Percentiles rank a stretch among this genome's conserved stretches.
Evolutionary conservation across 495 filamentous ascomycete genomes (phyloP).

Genomic region (Aspergillus heteromorphus): DNA sequence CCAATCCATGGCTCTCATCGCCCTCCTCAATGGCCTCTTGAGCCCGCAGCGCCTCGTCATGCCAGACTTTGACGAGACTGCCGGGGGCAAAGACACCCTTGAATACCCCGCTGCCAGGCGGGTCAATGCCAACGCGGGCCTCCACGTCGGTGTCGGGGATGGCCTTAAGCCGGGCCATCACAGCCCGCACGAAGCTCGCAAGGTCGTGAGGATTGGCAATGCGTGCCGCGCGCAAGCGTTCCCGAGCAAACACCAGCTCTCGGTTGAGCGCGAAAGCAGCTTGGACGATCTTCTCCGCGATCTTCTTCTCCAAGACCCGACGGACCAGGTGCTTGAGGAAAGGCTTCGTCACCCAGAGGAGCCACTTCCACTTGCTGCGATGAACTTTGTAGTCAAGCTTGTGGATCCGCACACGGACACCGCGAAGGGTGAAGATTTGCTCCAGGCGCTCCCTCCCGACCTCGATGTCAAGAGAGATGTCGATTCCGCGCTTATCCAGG

Average conservation of each 20-base stretch:
- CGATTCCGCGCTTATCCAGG: slow-evolving; percentile 80
- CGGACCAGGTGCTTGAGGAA: slow-evolving; percentile 76
- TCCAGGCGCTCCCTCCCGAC: slow-evolving; percentile 68
- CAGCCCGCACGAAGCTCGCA: slow-evolving; percentile 73
- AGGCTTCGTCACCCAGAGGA: slow-evolving; percentile 82
- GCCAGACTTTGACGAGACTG: slow-evolving; percentile 80
- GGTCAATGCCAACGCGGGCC: slow-evolving; percentile 58
- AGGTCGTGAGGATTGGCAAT: slow-evolving; percentile 78
- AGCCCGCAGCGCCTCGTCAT: slow-evolving; percentile 67
- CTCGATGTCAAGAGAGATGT: slow-evolving; percentile 78
- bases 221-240: slow-evolving; percentile 76
- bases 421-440: slow-evolving; percentile 70
- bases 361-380: slow-evolving; percentile 66
- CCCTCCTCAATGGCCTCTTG: slow-evolving; percentile 58
- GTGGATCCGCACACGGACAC: slow-evolving; percentile 75
- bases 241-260: slow-evolving; percentile 79
- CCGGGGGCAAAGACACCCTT: slow-evolving; percentile 81
- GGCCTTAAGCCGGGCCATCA: slow-evolving; percentile 66
- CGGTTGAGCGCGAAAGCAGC: slow-evolving; percentile 69
- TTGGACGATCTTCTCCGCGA: slow-evolving; percentile 66
- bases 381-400: slow-evolving; percentile 75
- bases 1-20: slow-evolving; percentile 33
- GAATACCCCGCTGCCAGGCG: slow-evolving; percentile 65
- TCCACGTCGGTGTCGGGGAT: slow-evolving; percentile 69
- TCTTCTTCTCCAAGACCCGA: slow-evolving; percentile 69